Percentiles rank a stretch among this genome's conserved stretches.
Evolutionary conservation across 352 stramenopile genomes (phyloP).

Genomic region (Aphanomyces euteiches): DNA sequence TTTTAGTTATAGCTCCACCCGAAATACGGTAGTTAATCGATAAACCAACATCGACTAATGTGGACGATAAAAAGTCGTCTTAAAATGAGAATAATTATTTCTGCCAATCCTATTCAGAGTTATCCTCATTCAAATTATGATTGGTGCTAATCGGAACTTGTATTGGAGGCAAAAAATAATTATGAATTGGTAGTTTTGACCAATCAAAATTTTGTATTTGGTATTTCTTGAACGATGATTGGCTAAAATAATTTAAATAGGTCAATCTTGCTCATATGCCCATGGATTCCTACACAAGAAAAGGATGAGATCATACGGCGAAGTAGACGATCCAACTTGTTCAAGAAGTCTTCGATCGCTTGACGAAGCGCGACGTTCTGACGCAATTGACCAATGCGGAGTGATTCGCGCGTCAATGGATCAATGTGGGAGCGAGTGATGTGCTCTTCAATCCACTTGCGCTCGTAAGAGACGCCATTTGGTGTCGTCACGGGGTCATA

Average conservation of each 20-base stretch:
- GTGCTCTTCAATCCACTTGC: conserved; percentile 62
- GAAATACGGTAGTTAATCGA: too few relatives aligned
- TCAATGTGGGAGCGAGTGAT: conserved; percentile 61
- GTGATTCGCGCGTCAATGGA: conserved; percentile 57
- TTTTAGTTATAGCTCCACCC: too few relatives aligned
- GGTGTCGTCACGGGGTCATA: conserved; percentile 67
- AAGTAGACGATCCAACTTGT: conserved; percentile 34
- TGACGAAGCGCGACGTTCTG: conserved; percentile 62
- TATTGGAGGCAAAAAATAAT: too few relatives aligned
- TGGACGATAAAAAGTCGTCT: too few relatives aligned
- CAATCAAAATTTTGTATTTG: too few relatives aligned
- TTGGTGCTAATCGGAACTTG: too few relatives aligned
- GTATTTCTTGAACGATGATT: background rate
- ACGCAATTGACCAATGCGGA: conserved; percentile 67
- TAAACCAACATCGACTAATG: too few relatives aligned
- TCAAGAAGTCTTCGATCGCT: conserved; percentile 69
- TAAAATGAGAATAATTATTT: too few relatives aligned
- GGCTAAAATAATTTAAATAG: background rate
- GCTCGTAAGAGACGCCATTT: conserved; percentile 78
- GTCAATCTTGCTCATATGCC: conserved; percentile 51
- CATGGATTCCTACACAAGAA: conserved; percentile 44
- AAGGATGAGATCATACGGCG: background rate
- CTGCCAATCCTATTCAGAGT: too few relatives aligned
- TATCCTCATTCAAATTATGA: too few relatives aligned
- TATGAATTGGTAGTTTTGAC: too few relatives aligned